A percentile compares a stretch with the other conserved stretches of the same genome.
phyloP scores from a whole-genome alignment of 345 rosid species.

The Camelina neglecta region DNA sequence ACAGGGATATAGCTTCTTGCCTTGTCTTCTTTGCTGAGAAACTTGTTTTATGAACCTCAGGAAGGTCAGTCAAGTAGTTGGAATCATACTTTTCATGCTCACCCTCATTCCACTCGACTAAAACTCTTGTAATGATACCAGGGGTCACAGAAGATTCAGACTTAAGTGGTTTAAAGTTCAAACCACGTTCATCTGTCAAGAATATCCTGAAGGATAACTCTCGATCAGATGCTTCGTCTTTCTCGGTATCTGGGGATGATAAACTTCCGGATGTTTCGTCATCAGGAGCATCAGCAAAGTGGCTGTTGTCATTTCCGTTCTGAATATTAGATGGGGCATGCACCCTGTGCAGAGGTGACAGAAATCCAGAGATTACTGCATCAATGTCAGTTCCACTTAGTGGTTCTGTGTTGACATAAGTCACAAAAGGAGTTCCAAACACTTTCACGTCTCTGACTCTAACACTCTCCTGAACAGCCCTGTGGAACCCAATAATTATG shows the following conservation, averaged over 20 bases:
- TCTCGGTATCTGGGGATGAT: constrained; percentile 50
- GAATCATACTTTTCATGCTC: constrained; percentile 72
- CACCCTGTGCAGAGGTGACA: constrained; percentile 62
- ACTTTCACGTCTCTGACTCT: constrained; percentile 48
- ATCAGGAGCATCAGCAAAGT: constrained; percentile 29
- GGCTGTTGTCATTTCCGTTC: constrained; percentile 61
- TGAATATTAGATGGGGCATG: constrained; percentile 46
- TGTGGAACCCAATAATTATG: constrained; percentile 27
- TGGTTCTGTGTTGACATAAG: constrained; percentile 59
- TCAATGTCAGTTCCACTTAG: constrained; percentile 73
- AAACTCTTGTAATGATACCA: constrained; percentile 53
- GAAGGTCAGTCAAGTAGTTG: constrained; percentile 78
- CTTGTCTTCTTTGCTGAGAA: constrained; percentile 80
- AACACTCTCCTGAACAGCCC: constrained; percentile 35
- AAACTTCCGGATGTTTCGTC: constrained; percentile 36
- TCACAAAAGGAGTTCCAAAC: constrained; percentile 80
- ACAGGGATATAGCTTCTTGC: constrained; percentile 88
- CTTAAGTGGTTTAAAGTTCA: constrained; percentile 52
- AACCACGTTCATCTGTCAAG: constrained; percentile 57
- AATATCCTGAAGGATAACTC: constrained; percentile 56
- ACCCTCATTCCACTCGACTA: constrained; percentile 77
- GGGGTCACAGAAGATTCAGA: constrained; percentile 58
- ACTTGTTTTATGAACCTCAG: constrained; percentile 82
- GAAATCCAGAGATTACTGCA: constrained; percentile 55
- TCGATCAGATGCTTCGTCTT: constrained; percentile 48